Evolutionary conservation across 2,329 filamentous ascomycete genomes (phyloP).

Genomic region (Fusarium continuum): DNA sequence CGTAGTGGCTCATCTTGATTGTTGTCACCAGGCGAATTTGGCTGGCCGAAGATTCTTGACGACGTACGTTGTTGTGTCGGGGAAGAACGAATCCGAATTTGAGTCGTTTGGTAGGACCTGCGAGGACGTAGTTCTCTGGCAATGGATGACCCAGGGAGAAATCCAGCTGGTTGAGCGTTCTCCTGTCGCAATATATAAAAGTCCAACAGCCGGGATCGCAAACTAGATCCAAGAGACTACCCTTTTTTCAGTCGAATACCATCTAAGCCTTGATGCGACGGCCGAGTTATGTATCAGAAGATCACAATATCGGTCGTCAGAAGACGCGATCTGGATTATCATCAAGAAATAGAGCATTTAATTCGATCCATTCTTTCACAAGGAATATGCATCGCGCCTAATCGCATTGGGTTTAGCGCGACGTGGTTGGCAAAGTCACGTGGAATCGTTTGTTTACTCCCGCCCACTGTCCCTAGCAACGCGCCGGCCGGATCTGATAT

Average conservation of each 20-base stretch:
- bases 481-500: conserved; percentile 26
- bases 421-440: conserved; percentile 20
- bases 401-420: conserved; percentile 28
- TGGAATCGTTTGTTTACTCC: conserved; percentile 44
- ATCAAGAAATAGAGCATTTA: conserved; percentile 6
- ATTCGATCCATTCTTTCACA: background rate
- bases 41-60: background rate
- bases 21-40: background rate
- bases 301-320: background rate
- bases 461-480: conserved; percentile 42
- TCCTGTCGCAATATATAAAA: background rate
- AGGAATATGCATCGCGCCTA: conserved; percentile 22
- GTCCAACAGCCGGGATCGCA: background rate
- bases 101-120: background rate
- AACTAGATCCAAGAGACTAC: background rate
- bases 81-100: background rate
- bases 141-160: background rate
- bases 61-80: background rate
- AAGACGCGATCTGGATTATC: conserved; percentile 14
- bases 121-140: background rate
- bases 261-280: background rate
- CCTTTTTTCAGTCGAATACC: background rate
- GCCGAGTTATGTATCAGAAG: background rate
- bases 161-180: background rate
- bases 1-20: conserved; percentile 44